Evolutionary conservation across 2,329 filamentous ascomycete species (phyloP), one percentile per base, ranked within the genome.

Genomic region (Colletotrichum gloeosporioides): DNA sequence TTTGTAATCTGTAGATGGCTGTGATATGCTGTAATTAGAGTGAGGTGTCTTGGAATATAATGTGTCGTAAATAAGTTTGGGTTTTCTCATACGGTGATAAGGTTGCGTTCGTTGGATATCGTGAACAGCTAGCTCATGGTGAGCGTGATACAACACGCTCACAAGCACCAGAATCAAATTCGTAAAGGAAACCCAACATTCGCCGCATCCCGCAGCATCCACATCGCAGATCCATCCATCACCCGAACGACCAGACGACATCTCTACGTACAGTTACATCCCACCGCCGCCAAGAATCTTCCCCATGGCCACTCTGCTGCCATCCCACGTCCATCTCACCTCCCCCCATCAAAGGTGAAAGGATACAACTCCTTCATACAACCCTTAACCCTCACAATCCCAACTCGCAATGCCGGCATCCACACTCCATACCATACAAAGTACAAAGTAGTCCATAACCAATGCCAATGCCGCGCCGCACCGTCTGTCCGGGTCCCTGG

Each of bases 1-100:
- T 64, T 22, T 44, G 29, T 44, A 22, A 80, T 64, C 13, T 36
- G 29, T 32, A 22, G 44, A 49, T 49, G 9, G 6, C 7, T 12
- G 2, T 8, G 1, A 49, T 12, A 3, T 49, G 18, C 3, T 49
- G 44, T 12, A 22, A n/a, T 49, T 49, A 22, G 18, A 22, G 44
- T 49, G 10, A 4, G 1, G 3, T 18, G 22, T 18, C 13, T 16
- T 3, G 13, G 3, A 4, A 10, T 10, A 16, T 29, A 57, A 57
- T 29, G 39, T n/a, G 39, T n/a, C 5, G 3, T n/a, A 6, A 44
- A 6, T n/a, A 18, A 0, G 3, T 6, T n/a, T 3, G 18, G 16
- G 39, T n/a, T 6, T 44, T 44, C 2, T 44, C 9, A n/a, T 44
- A 44, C 39, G 16, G 36, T n/a, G 16, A n/a, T 0, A 3, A 10